Percentiles rank a stretch among this genome's conserved stretches.
phyloP scores from a whole-genome alignment of 2,329 filamentous ascomycete genomes.

The Lithohypha guttulata region DNA sequence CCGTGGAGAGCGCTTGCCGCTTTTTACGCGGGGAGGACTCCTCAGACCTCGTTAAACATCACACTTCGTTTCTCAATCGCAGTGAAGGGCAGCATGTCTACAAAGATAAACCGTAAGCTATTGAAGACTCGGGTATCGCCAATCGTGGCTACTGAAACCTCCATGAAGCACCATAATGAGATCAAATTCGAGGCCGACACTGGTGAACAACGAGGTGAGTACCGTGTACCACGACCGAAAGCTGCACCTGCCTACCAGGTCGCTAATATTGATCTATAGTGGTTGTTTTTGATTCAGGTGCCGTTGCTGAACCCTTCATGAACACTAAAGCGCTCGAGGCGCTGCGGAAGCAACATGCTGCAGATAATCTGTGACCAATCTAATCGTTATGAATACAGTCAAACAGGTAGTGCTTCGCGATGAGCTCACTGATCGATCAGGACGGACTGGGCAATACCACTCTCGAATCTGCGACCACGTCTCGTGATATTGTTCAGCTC shows the following conservation, averaged over 20 bases:
- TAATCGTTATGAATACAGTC: background rate
- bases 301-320: conserved; percentile 30
- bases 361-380: background rate
- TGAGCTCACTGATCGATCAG: no score
- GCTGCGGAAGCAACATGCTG: conserved; percentile 21
- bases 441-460: no score
- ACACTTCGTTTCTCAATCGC: no score
- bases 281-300: conserved; percentile 28
- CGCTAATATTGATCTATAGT: conserved; percentile 14
- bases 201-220: conserved; percentile 17
- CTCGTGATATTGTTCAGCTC: no score
- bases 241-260: background rate
- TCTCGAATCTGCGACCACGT: no score
- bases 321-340: conserved; percentile 27
- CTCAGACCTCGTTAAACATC: no score
- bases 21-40: no score
- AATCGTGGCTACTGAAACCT: no score
- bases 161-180: conserved; percentile 7
- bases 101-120: background rate
- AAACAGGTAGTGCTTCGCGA: no score
- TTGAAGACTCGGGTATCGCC: conserved; percentile 4
- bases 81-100: no score
- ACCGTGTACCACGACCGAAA: background rate
- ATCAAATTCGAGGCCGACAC: conserved; percentile 5
- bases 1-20: no score